Base-by-base conservation (phyloP, 2,329 filamentous ascomycete genomes). In the Exophiala sp. region DNA sequence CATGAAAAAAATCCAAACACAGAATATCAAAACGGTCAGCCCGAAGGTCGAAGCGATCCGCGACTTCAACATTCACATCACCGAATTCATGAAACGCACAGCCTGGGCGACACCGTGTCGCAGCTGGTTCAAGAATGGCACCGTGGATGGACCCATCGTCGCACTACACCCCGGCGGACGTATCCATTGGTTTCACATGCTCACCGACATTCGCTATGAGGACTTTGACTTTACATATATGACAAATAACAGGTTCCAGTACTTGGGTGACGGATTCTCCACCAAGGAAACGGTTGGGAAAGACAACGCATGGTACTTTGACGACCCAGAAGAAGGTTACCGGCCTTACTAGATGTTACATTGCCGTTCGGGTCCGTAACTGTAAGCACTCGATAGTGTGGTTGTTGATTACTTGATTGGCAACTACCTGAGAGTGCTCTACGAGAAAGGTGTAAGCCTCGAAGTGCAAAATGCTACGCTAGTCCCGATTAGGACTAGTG, bases 241-340 rank as follows among this genome's bases (percentile, higher is more conserved):
- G 35, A 71, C 68, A n/a, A 54, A 60, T 11, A 79, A 79, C 59
- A 65, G 69, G 7, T 78, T 75, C 59, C 54, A 69, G 16, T 77
- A 77, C 57, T 71, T 79, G 72, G 77, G 76, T 1, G 78, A 78
- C 63, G 75, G 77, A 1, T 72, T 73, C 54, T 73, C 74, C 12
- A 61, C 57, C 41, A 62, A 59, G 35, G 65, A 67, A 54, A 39
- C 57, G 55, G 55, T 64, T 9, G 58, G 61, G 20, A 14, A 33
- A 5, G 42, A 52, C 24, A 16, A 14, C 8, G 47, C 42, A 3
- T 52, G 29, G 18, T 52, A 47, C 29, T 21, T 46, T 5, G 50
- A 52, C 14, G 11, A 52, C 11, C 33, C 36, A 2, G 50, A 46
- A 14, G 29, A 47, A 47, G 52, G 53, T 29, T 29, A 29, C 24